Evolutionary conservation across 2,329 filamentous ascomycete genomes (phyloP).

Genomic region (Furcasterigmium furcatum): DNA sequence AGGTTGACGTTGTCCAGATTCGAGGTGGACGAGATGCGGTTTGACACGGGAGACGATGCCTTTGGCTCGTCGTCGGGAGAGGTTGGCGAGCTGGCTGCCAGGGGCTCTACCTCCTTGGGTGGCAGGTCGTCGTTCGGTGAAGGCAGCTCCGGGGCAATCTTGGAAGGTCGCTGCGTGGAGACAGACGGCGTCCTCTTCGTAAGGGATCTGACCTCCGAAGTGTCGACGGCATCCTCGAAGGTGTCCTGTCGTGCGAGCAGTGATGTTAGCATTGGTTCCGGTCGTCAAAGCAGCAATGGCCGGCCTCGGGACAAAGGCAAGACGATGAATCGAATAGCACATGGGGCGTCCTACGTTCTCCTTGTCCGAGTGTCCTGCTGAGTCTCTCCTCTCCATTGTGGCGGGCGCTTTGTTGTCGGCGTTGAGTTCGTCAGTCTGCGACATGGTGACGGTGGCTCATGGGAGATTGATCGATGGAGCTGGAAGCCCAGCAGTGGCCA

Average conservation of each 20-base stretch:
- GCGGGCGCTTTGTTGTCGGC: conserved; percentile 15
- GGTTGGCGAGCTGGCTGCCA: conserved; percentile 3
- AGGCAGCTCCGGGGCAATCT: conserved; percentile 9
- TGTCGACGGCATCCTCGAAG: conserved; percentile 81
- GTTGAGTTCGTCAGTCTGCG: conserved; percentile 24
- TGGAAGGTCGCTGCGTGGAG: conserved; percentile 23
- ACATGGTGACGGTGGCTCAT: conserved; percentile 24
- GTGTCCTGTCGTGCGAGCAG: conserved; percentile 51
- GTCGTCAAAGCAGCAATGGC: not conserved
- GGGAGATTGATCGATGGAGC: conserved; percentile 6
- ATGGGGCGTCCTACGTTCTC: conserved; percentile 11
- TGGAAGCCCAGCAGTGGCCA: not conserved
- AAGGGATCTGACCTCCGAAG: conserved; percentile 61
- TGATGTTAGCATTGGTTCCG: not conserved
- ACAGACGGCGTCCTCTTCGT: conserved; percentile 43
- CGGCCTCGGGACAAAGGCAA: not conserved
- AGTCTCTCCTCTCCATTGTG: conserved; percentile 11
- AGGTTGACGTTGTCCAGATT: conserved; percentile 63
- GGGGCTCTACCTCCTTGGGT: conserved; percentile 9
- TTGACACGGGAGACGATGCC: conserved; percentile 32
- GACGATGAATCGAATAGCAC: conserved; percentile 1
- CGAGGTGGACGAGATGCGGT: conserved; percentile 42
- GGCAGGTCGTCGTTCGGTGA: conserved; percentile 5
- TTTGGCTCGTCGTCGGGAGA: conserved; percentile 11
- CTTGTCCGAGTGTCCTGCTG: conserved; percentile 10